These are phyloP conservation scores for Ophiostoma populinum DNA, from an alignment of 2,329 filamentous ascomycete genomes.

Conservation along the genomic window DNA sequence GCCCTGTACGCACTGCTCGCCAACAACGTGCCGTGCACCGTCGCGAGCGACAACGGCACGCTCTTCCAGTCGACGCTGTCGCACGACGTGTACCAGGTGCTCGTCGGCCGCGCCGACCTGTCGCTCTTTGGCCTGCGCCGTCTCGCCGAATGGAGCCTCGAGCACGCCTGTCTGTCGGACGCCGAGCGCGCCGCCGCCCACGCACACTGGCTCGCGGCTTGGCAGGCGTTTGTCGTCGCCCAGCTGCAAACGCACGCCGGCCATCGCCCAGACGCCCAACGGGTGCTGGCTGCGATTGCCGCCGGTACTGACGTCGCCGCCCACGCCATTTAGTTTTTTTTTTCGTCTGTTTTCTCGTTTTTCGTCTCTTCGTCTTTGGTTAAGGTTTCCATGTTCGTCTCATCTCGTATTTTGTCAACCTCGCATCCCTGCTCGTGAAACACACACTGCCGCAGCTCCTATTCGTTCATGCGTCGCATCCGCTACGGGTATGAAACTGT, in stretches of 20 bases:
- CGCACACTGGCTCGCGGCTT: slow-evolving; percentile 33
- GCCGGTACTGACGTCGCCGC: slow-evolving; percentile 1
- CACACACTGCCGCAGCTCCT: slow-evolving; percentile 1
- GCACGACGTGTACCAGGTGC: slow-evolving; percentile 62
- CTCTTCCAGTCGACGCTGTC: slow-evolving; percentile 55
- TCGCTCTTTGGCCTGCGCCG: slow-evolving; percentile 55
- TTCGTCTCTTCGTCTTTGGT: neutral
- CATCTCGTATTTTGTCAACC: neutral
- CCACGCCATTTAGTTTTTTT: neutral
- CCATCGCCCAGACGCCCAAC: neutral
- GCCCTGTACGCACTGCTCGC: slow-evolving; percentile 50
- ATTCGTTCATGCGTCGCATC: too few relatives aligned
- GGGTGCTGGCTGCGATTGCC: slow-evolving; percentile 1
- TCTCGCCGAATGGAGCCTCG: slow-evolving; percentile 43
- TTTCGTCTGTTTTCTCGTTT: neutral
- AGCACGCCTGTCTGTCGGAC: slow-evolving; percentile 36
- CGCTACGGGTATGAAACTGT: too few relatives aligned
- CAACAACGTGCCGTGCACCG: slow-evolving; percentile 55
- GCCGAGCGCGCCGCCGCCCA: slow-evolving; percentile 27
- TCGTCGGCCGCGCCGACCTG: slow-evolving; percentile 52
- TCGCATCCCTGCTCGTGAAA: too few relatives aligned
- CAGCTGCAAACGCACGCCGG: slow-evolving; percentile 26
- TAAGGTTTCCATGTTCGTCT: neutral
- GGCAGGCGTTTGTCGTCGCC: slow-evolving; percentile 39
- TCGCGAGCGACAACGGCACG: slow-evolving; percentile 61